phyloP scores from a whole-genome alignment of 2,329 filamentous ascomycete genomes.

The Conoideocrella luteorostrata region DNA sequence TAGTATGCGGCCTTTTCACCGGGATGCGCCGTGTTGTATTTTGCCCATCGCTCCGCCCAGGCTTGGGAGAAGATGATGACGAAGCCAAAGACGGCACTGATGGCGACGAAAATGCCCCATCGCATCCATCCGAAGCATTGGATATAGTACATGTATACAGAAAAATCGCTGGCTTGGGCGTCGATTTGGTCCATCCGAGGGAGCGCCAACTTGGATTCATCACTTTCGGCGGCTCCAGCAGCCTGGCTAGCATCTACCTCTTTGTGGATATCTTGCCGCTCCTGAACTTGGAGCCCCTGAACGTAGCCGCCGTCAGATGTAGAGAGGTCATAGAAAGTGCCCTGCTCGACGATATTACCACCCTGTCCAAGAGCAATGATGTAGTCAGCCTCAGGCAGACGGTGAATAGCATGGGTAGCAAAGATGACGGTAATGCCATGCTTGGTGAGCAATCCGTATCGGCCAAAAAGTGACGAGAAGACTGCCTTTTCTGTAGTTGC shows the following conservation, averaged over 20 bases:
- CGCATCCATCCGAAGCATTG: not conserved
- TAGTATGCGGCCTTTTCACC: not conserved
- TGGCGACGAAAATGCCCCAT: not conserved
- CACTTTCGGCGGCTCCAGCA: not conserved
- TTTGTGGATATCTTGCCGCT: not conserved
- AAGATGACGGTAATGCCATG: conserved; percentile 16
- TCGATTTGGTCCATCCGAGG: not conserved
- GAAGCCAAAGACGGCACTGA: not conserved
- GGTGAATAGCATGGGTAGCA: conserved; percentile 12
- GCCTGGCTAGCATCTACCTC: not conserved
- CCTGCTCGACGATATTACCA: not conserved
- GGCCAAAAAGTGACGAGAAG: conserved; percentile 18
- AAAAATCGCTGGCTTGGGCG: not conserved
- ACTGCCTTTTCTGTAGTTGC: conserved; percentile 18
- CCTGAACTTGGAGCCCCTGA: not conserved
- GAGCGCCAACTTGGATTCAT: not conserved
- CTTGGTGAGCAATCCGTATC: conserved; percentile 15
- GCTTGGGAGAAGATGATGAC: not conserved
- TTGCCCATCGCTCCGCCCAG: not conserved
- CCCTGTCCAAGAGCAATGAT: not conserved
- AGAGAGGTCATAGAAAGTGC: not conserved
- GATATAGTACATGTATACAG: not conserved
- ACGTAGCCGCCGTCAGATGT: not conserved
- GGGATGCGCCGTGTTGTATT: not conserved
- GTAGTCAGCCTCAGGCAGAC: not conserved